Evolutionary conservation across 768 basidiomycete genomes (phyloP).

Genomic region (Leccinum variicolor): DNA sequence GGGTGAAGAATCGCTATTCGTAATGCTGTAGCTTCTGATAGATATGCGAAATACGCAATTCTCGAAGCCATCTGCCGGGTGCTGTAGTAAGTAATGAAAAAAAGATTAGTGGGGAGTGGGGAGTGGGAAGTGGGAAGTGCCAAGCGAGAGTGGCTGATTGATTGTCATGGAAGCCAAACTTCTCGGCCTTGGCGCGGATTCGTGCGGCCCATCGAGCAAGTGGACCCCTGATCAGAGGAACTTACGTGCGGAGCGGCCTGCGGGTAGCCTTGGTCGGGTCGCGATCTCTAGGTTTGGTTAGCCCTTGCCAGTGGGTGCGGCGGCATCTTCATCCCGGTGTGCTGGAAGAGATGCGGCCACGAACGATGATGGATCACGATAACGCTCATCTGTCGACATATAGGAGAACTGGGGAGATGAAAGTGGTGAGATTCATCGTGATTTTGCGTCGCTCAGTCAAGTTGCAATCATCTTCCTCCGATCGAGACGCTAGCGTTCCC

Average conservation of each 20-base stretch:
- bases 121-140: conserved; percentile 1
- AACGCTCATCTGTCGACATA: not conserved
- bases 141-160: conserved; percentile 6
- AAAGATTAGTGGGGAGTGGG: conserved; percentile 2
- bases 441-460: conserved; percentile 2
- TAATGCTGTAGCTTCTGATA: conserved; percentile 10
- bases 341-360: not conserved
- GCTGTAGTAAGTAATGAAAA: not conserved
- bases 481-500: conserved; percentile 13
- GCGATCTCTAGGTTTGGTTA: not conserved
- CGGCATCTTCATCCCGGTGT: not conserved
- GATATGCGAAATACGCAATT: not conserved
- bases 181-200: conserved; percentile 5
- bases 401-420: not conserved
- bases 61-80: conserved; percentile 3
- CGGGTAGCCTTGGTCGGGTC: not conserved
- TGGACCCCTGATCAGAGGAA: not conserved
- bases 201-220: not conserved
- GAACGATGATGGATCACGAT: conserved; percentile 1
- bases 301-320: not conserved
- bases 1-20: conserved; percentile 1
- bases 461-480: not conserved
- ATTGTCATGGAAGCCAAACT: conserved; percentile 14
- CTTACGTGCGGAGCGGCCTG: not conserved
- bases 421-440: not conserved